These are phyloP conservation scores for Fusarium mangiferae DNA, from an alignment of 2,329 filamentous ascomycete species.

Conservation along the genomic window DNA sequence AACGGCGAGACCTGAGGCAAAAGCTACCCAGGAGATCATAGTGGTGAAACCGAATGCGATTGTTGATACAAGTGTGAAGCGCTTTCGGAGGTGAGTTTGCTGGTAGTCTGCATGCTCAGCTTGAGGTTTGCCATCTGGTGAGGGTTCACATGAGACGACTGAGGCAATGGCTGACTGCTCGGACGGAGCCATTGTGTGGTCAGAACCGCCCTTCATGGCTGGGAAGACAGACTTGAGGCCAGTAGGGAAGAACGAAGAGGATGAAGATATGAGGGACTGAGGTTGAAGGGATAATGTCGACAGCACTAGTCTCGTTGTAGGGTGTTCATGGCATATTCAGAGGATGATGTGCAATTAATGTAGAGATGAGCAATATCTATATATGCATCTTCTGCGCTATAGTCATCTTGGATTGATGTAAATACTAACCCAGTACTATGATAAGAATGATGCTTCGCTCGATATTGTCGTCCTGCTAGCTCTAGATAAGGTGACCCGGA, in stretches of 20 bases:
- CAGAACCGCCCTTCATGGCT: background rate
- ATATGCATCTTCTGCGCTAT: background rate
- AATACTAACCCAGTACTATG: accelerated
- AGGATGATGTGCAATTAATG: background rate
- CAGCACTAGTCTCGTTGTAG: too few relatives aligned
- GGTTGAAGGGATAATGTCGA: too few relatives aligned
- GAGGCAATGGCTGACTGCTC: background rate
- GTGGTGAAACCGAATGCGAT: background rate
- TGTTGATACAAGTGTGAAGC: background rate
- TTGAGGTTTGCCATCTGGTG: background rate
- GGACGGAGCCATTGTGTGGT: background rate
- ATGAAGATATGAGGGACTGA: too few relatives aligned
- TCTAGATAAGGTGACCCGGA: background rate
- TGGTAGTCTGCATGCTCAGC: background rate
- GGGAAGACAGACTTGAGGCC: too few relatives aligned
- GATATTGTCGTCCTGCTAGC: background rate
- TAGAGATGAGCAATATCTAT: background rate
- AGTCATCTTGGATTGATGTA: accelerated
- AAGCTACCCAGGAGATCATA: background rate
- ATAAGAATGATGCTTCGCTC: background rate
- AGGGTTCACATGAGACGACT: background rate
- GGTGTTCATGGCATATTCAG: too few relatives aligned
- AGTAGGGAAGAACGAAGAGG: too few relatives aligned
- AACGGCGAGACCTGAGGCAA: background rate
- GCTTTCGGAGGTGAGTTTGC: background rate